Base-by-base conservation (phyloP, 192 early-diverging fungal genomes). In the Phycomyces blakesleeanus region DNA sequence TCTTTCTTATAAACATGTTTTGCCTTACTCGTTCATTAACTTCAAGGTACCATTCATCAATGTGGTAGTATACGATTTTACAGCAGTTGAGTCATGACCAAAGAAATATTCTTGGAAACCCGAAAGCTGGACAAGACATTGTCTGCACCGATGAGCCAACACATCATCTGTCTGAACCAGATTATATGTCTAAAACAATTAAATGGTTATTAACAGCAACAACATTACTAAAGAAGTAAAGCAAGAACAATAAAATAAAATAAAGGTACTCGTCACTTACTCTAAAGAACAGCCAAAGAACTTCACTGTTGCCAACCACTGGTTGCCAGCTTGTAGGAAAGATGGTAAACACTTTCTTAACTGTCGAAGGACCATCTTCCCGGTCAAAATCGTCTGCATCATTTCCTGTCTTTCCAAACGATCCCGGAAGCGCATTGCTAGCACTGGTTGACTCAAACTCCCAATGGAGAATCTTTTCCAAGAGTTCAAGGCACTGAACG, bases 91-190 rank as follows among this genome's bases (percentile, higher is more conserved):
- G 24, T 70, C 57, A 37, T 63, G 61, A 0, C 71, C 67, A 65
- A 90, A 87, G 22, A 88, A 80, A 0, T 80, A 67, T 40, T 76
- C 76, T 44, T 79, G 76, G 25, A 88, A 68, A 21, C 85, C 86
- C 8, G 83, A 84, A 26, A 90, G 75, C 51, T 87, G 82, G 18
- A 83, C 72, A 8, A 90, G 59, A 63, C 88, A 88, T 63, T 85
- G 83, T 52, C 80, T 67, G 18, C 75, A 73, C 21, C 69, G 75
- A 53, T 88, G 79, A 9, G 68, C 68, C 53, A 84, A 65, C 22
- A 73, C 64, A 50, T 76, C 76, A 37, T 83, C 71, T 0, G 69
- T 68, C 71, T 83, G 76, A 24, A 82, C 62, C 49, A 77, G 15
- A 16, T 67, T 61, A 41, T 83, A 75, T 10, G 77, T 51, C 80